phyloP scores from a whole-genome alignment of 2,329 filamentous ascomycete genomes.

The Paecilomyces sp. region DNA sequence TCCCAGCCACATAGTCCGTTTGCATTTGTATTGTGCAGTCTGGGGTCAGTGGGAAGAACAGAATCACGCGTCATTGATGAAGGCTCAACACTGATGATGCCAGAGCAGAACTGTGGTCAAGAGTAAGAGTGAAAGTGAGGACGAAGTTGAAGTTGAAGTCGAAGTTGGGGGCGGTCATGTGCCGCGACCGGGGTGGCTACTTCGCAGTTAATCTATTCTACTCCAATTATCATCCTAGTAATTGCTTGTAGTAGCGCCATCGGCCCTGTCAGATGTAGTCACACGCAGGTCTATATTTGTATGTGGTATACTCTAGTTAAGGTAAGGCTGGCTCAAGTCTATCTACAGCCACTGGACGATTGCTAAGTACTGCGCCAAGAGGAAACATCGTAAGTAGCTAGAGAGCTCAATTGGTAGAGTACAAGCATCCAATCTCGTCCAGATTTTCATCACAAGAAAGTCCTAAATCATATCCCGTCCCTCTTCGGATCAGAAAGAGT shows the following conservation, averaged over 20 bases:
- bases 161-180: not conserved
- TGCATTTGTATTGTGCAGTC: not conserved
- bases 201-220: too few relatives aligned
- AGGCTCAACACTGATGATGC: not conserved
- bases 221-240: too few relatives aligned
- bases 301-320: not conserved
- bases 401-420: not conserved
- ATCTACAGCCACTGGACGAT: not conserved
- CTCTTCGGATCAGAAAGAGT: too few relatives aligned
- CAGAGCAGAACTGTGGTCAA: not conserved
- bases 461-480: not conserved
- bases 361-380: not conserved
- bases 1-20: not conserved
- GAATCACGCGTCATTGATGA: not conserved
- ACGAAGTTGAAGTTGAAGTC: not conserved
- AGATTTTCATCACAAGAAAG: not conserved
- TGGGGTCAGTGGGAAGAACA: not conserved
- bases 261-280: not conserved
- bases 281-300: not conserved
- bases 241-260: too few relatives aligned
- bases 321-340: not conserved
- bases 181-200: not conserved
- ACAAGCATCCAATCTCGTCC: not conserved
- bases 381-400: not conserved
- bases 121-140: not conserved